A percentile compares a stretch with the other conserved stretches of the same genome.
Conservation (phyloP, 1,284 basidiomycete species). For the Boletellus deceptivus region DNA sequence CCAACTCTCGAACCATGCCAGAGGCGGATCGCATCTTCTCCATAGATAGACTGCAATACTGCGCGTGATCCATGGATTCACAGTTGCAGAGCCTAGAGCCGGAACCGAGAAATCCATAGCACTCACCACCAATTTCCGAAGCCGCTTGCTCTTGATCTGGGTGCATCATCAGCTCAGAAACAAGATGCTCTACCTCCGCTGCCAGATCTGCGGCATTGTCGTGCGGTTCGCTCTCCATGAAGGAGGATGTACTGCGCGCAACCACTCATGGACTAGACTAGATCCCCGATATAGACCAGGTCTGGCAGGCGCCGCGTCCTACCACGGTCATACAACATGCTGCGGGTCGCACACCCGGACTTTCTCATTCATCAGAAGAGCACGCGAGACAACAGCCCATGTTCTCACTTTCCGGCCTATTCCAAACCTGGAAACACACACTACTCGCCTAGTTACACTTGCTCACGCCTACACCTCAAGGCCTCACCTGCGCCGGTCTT, state of each 20-base stretch:
- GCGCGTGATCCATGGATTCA: conserved; percentile 9
- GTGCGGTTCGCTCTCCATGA: conserved; percentile 17
- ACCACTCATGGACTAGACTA: conserved; percentile 4
- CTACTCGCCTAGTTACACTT: too few relatives aligned
- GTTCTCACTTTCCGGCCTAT: too few relatives aligned
- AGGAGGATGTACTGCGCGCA: not conserved
- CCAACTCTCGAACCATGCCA: conserved; percentile 44
- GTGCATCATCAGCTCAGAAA: conserved; percentile 44
- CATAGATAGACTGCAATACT: conserved; percentile 86
- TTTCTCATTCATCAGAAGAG: too few relatives aligned
- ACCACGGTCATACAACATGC: too few relatives aligned
- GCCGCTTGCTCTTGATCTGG: conserved; percentile 57
- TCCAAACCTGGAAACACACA: too few relatives aligned
- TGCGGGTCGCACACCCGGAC: too few relatives aligned
- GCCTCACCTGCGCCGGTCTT: too few relatives aligned
- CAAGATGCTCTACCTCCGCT: conserved; percentile 44
- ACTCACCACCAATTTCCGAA: conserved; percentile 67
- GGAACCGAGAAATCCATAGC: not conserved
- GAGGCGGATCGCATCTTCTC: conserved; percentile 58
- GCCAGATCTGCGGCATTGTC: conserved; percentile 19
- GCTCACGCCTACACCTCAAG: too few relatives aligned
- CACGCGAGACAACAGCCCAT: too few relatives aligned
- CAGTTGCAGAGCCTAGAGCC: not conserved
- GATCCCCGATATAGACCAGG: not conserved
- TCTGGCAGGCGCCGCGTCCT: too few relatives aligned